Conservation (phyloP, 2,329 filamentous ascomycete species). For the Alternaria viburni region DNA sequence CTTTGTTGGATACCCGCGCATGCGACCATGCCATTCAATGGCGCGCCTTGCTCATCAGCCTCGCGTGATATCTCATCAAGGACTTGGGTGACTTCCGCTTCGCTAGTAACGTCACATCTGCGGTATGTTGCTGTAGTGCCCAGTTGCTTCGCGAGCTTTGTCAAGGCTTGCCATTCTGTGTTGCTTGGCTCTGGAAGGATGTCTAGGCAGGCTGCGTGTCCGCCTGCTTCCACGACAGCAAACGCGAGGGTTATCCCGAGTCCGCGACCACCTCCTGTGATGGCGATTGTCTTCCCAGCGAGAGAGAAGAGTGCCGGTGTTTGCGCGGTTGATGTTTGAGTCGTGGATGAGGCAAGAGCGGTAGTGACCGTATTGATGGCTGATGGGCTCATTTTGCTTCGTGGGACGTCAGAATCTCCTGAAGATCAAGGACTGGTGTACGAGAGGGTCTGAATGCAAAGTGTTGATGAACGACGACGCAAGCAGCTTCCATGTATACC, state of each 20-base stretch:
- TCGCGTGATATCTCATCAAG: conserved; percentile 49
- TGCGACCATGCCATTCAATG: conserved; percentile 52
- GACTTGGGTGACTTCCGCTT: conserved; percentile 46
- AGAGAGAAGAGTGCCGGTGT: conserved; percentile 10
- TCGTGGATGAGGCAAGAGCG: background rate
- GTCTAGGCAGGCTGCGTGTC: conserved; percentile 58
- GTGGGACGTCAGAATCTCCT: background rate
- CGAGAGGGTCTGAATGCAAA: background rate
- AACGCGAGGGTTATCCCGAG: conserved; percentile 59
- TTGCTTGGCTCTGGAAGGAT: conserved; percentile 49
- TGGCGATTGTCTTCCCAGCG: conserved; percentile 50
- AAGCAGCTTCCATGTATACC: background rate
- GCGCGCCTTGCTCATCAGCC: conserved; percentile 39
- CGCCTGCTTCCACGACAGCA: conserved; percentile 59
- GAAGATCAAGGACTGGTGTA: background rate
- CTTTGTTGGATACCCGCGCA: conserved; percentile 60
- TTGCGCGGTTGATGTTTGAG: background rate
- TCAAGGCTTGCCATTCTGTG: conserved; percentile 52
- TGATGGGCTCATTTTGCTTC: conserved; percentile 1
- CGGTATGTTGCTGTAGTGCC: conserved; percentile 50
- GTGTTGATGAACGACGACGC: background rate
- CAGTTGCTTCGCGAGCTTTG: conserved; percentile 50
- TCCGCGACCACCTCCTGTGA: conserved; percentile 60
- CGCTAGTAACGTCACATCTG: conserved; percentile 57
- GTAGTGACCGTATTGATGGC: background rate